Evolutionary conservation across 495 filamentous ascomycete species (phyloP).

Genomic region (Terfezia boudieri): DNA sequence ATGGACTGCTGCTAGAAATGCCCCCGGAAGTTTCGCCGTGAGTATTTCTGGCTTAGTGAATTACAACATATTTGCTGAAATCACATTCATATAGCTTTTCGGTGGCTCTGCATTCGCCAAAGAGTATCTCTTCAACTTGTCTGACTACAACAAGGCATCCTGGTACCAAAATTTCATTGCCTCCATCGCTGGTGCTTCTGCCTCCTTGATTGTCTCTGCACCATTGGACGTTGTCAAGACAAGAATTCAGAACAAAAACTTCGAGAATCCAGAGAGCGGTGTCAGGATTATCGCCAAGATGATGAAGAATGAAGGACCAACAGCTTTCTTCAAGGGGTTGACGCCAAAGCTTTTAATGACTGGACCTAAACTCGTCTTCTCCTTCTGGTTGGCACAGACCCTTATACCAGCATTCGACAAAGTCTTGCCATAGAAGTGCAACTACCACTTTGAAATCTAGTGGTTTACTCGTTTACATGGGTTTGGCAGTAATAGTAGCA

Average conservation of each 20-base stretch:
- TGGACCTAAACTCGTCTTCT: slow-evolving; percentile 94
- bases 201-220: slow-evolving; percentile 79
- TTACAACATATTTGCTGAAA: slow-evolving; percentile 2
- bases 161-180: slow-evolving; percentile 97
- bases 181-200: slow-evolving; percentile 78
- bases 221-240: slow-evolving; percentile 99
- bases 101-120: slow-evolving; percentile 96
- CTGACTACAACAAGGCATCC: slow-evolving; percentile 83
- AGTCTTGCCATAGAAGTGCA: background rate
- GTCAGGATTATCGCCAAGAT: slow-evolving; percentile 80
- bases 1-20: slow-evolving; percentile 95
- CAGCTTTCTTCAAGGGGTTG: slow-evolving; percentile 91
- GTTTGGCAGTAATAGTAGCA: too few species aligned
- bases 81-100: slow-evolving; percentile 47
- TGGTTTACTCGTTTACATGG: too few species aligned
- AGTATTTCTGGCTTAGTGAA: slow-evolving; percentile 17
- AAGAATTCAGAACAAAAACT: slow-evolving; percentile 96
- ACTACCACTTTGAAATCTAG: slow-evolving; percentile 11
- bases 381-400: slow-evolving; percentile 96
- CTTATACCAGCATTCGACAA: slow-evolving; percentile 30
- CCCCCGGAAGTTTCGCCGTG: slow-evolving; percentile 90
- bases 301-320: slow-evolving; percentile 64
- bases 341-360: slow-evolving; percentile 97
- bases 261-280: slow-evolving; percentile 87
- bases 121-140: slow-evolving; percentile 68